A percentile compares a stretch with the other conserved stretches of the same genome.
Conservation (phyloP, 495 filamentous ascomycete species). For the Neurospora sp. region DNA sequence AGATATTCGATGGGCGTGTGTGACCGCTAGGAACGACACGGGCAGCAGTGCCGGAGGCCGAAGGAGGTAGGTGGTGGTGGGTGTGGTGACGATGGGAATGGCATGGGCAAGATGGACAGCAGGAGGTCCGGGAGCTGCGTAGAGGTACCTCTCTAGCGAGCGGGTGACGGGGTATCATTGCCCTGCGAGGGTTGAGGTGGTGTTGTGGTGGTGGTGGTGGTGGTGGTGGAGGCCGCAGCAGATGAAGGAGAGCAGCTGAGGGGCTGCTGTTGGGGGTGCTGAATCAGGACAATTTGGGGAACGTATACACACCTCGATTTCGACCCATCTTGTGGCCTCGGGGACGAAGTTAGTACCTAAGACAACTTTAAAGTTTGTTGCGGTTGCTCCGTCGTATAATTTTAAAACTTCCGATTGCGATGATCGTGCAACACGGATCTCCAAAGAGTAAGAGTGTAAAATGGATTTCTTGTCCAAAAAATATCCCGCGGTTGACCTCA, state of each 20-base stretch:
- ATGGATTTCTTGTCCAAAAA: background rate
- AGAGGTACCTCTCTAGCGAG: background rate
- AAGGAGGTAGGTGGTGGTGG: background rate
- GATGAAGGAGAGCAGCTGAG: background rate
- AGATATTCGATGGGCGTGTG: background rate
- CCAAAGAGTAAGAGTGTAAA: background rate
- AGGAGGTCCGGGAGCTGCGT: background rate
- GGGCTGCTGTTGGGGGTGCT: background rate
- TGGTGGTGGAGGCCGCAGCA: background rate
- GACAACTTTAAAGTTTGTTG: background rate
- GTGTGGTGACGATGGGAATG: background rate
- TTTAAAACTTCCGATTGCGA: background rate
- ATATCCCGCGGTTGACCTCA: background rate
- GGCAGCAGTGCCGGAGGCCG: background rate
- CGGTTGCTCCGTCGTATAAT: background rate
- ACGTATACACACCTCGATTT: slow-evolving; percentile 38
- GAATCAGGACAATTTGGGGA: background rate
- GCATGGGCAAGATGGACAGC: background rate
- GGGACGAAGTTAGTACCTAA: background rate
- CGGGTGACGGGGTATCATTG: background rate
- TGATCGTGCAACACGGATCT: background rate
- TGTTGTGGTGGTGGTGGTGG: background rate
- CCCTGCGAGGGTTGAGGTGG: background rate
- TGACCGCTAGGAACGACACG: background rate
- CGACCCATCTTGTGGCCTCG: slow-evolving; percentile 25